Base-by-base conservation (phyloP, 352 stramenopile genomes). In the Globisporangium perplexum region DNA sequence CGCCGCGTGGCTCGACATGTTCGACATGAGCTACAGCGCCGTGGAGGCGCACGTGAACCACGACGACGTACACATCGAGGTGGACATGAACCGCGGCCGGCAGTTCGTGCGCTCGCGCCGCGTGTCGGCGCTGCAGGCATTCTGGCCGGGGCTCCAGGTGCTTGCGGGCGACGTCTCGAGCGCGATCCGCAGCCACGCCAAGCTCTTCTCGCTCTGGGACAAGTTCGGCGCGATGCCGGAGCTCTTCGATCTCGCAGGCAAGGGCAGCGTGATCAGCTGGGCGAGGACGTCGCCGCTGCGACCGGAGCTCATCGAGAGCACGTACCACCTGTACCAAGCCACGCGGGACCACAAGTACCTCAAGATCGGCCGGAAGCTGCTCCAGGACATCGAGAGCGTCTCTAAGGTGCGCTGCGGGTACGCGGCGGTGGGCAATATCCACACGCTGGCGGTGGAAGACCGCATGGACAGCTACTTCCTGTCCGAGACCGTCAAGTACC, bases 381-480 rank as follows among this genome's bases (percentile, higher is more conserved):
- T 98, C 6, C 64, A 94, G 46, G 71, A 92, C 58, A 88, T 98
- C 24, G 74, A 97, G 59, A 71, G 83, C n/a, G 69, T 93, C 42
- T 95, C 85, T 1, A 66, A 72, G 41, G 89, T 96, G 18, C 67
- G 75, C 8, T 99, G 96, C 58, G 96, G 96, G 1, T 98, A 96
- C 71, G 92, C 93, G 20, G 89, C 87, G 1, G 74, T 95, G n/a
- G 84, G 83, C 20, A 74, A 98, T 59, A 94, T 98, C 60, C 71
- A 93, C 50, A 95, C 85, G 20, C 71, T 94, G 7, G 68, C 82
- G 2, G 81, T 99, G 10, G 77, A 97, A 30, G 89, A 99, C 59
- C 90, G 97, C 60, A 99, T 99, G 97, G 95, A 98, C 59, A 98
- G 89, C 52, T 99, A 98, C 57, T 99, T 99, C 61, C 74, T 99